Conservation (phyloP, 2,329 filamentous ascomycete genomes). For the Arthrobotrys megalospora region DNA sequence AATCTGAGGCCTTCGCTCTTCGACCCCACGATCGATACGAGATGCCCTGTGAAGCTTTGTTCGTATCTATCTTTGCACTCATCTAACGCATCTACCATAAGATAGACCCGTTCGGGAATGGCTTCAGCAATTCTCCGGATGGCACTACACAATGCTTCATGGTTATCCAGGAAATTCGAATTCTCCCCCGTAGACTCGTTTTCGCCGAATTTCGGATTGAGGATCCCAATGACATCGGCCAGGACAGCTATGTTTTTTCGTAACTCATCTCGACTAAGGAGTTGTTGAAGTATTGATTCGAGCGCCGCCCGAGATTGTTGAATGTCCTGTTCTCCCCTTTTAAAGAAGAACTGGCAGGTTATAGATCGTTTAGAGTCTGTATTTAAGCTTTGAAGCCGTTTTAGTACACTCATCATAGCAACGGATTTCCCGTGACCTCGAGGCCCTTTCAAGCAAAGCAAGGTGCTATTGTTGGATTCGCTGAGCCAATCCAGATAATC, state of each 20-base stretch:
- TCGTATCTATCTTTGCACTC: slow-evolving; percentile 37
- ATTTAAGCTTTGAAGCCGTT: background rate
- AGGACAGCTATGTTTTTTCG: background rate
- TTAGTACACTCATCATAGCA: slow-evolving; percentile 36
- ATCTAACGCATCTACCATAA: slow-evolving; percentile 45
- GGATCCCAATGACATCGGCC: background rate
- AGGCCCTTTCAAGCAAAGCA: slow-evolving; percentile 27
- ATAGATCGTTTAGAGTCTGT: background rate
- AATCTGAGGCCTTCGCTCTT: slow-evolving; percentile 10
- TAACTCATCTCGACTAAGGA: background rate
- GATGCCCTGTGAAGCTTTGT: slow-evolving; percentile 1
- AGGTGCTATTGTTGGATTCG: background rate
- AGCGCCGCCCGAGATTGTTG: background rate
- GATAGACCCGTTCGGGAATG: slow-evolving; percentile 26
- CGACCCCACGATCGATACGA: slow-evolving; percentile 10
- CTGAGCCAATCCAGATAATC: slow-evolving; percentile 31
- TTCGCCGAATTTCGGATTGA: background rate
- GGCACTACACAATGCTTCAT: background rate
- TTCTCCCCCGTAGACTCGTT: background rate
- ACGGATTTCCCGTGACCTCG: slow-evolving; percentile 46
- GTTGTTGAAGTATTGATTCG: slow-evolving; percentile 3
- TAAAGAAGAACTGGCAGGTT: slow-evolving; percentile 2
- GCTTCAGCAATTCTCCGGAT: slow-evolving; percentile 32
- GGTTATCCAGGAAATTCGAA: background rate
- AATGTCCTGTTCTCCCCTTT: slow-evolving; percentile 4